A percentile compares a stretch with the other conserved stretches of the same genome.
Conservation (phyloP, 1,284 basidiomycete species). For the Porphyrellus sp. region DNA sequence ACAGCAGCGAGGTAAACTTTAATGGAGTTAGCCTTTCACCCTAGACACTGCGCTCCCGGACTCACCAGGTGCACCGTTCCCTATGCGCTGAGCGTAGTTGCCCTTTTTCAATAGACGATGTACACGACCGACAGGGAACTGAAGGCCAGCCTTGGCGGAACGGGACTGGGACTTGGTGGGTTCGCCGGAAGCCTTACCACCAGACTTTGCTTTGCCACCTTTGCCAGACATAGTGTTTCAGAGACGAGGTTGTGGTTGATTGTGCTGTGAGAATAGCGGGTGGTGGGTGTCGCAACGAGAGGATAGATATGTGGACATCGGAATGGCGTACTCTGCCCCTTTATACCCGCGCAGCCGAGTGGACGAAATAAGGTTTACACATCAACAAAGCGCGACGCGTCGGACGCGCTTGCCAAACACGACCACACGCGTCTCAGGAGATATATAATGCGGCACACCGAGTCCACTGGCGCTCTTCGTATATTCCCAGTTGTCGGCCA, state of each 20-base stretch:
- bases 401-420: conserved; percentile 37
- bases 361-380: conserved; percentile 30
- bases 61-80: conserved; percentile 54
- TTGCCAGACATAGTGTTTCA: conserved; percentile 46
- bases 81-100: conserved; percentile 68
- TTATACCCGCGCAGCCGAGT: conserved; percentile 28
- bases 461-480: neutral
- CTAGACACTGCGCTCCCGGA: conserved; percentile 10
- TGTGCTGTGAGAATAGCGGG: conserved; percentile 1
- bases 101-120: conserved; percentile 75
- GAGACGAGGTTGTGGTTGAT: neutral
- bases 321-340: conserved; percentile 6
- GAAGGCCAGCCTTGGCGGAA: conserved; percentile 82
- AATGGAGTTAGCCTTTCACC: neutral
- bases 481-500: conserved; percentile 12
- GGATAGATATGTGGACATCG: conserved; percentile 6
- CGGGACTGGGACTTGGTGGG: conserved; percentile 62
- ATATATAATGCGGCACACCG: conserved; percentile 23
- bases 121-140: conserved; percentile 80
- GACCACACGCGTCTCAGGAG: conserved; percentile 38
- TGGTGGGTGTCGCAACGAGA: conserved; percentile 7
- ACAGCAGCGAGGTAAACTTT: conserved; percentile 74
- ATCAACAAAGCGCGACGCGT: conserved; percentile 40
- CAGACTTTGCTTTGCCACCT: conserved; percentile 58
- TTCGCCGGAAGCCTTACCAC: conserved; percentile 51